Conservation (phyloP, 495 filamentous ascomycete species). For the Penicillium paradoxum region DNA sequence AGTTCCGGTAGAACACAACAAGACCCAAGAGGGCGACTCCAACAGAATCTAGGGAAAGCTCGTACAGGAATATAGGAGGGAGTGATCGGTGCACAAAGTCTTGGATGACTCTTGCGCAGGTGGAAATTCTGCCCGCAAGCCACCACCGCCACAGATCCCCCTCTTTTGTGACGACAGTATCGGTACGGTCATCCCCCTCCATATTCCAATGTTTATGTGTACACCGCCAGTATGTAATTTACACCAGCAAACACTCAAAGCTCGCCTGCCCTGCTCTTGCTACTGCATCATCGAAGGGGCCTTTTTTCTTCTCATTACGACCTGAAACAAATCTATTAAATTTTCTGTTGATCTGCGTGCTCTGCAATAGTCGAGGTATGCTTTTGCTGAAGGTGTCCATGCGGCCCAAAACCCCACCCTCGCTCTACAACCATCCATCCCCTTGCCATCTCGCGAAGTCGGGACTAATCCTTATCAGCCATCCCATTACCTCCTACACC, state of each 20-base stretch:
- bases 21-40: not conserved
- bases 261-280: conserved; percentile 4
- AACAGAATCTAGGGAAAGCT: not conserved
- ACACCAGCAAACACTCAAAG: conserved; percentile 17
- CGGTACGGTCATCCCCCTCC: conserved; percentile 15
- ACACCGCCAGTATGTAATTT: conserved; percentile 25
- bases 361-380: conserved; percentile 31
- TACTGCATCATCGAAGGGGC: conserved; percentile 5
- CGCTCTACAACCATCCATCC: conserved; percentile 25
- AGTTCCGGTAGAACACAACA: not conserved
- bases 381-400: conserved; percentile 26
- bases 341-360: not conserved
- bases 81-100: conserved; percentile 4
- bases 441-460: conserved; percentile 18
- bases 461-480: conserved; percentile 11
- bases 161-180: conserved; percentile 19
- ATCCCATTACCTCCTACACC: not conserved
- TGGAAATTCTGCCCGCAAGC: conserved; percentile 27
- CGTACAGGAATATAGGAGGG: conserved; percentile 1
- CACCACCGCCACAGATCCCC: conserved; percentile 28
- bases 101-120: conserved; percentile 23
- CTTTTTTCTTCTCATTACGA: conserved; percentile 2
- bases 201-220: not conserved
- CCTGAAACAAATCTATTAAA: not conserved
- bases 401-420: conserved; percentile 46